Conservation (phyloP, 2,329 filamentous ascomycete genomes). For the Monilinia laxa region DNA sequence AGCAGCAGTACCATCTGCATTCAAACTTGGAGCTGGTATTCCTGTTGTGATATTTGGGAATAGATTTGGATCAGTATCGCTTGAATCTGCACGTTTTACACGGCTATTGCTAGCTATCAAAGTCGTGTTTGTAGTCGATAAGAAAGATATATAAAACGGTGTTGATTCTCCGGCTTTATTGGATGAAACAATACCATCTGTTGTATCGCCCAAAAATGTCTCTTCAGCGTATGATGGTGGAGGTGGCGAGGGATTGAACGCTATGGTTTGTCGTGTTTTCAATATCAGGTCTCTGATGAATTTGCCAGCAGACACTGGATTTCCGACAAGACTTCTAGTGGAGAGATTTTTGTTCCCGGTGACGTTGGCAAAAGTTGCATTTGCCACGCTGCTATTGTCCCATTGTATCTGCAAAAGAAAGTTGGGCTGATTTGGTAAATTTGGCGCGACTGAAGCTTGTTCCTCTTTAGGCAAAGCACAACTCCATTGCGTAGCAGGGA, state of each 20-base stretch:
- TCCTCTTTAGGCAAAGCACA: slow-evolving; percentile 80
- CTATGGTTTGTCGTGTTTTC: slow-evolving; percentile 40
- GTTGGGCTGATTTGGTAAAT: slow-evolving; percentile 67
- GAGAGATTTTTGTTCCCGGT: slow-evolving; percentile 34
- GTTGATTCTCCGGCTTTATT: slow-evolving; percentile 82
- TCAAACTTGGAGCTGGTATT: slow-evolving; percentile 63
- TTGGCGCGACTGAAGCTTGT: slow-evolving; percentile 62
- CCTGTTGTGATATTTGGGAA: slow-evolving; percentile 49
- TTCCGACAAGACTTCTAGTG: slow-evolving; percentile 33
- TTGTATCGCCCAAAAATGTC: slow-evolving; percentile 80
- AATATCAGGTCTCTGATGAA: slow-evolving; percentile 38
- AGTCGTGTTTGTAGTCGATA: slow-evolving; percentile 48
- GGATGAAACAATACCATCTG: slow-evolving; percentile 65
- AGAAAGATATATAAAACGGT: slow-evolving; percentile 81
- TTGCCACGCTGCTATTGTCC: slow-evolving; percentile 56
- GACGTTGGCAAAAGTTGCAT: slow-evolving; percentile 45
- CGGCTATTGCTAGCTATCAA: slow-evolving; percentile 34
- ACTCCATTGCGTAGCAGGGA: slow-evolving; percentile 76
- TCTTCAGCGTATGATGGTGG: slow-evolving; percentile 60
- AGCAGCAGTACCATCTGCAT: slow-evolving; percentile 69
- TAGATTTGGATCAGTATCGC: slow-evolving; percentile 23
- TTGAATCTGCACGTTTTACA: slow-evolving; percentile 26
- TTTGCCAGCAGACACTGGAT: slow-evolving; percentile 40
- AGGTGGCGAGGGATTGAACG: slow-evolving; percentile 47
- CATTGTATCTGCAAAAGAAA: slow-evolving; percentile 78